phyloP scores from a whole-genome alignment of 179 eudicot species.

The Camellia oleifera region DNA sequence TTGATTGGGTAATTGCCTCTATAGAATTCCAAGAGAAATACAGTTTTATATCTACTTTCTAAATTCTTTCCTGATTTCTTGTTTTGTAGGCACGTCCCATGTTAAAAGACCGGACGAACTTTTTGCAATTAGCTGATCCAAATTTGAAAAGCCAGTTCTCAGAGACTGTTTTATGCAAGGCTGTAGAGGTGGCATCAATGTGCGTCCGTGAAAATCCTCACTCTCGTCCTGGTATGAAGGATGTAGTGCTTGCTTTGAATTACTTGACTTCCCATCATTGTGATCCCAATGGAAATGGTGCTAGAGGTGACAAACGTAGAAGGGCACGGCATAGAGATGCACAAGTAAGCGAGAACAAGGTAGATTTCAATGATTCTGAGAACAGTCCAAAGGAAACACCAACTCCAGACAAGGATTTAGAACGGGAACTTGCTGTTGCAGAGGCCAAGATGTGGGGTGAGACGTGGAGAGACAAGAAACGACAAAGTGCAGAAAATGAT shows the following conservation, averaged over 20 bases:
- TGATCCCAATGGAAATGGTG: constrained; percentile 11
- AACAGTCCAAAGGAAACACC: constrained; percentile 18
- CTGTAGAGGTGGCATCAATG: constrained; percentile 45
- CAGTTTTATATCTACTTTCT: not conserved
- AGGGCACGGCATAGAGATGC: constrained; percentile 2
- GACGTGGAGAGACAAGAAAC: constrained; percentile 46
- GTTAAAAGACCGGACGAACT: constrained; percentile 31
- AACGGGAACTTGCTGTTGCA: constrained; percentile 54
- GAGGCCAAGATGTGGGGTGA: constrained; percentile 79
- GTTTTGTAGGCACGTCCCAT: constrained; percentile 46
- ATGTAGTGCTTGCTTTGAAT: constrained; percentile 46
- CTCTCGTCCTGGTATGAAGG: constrained; percentile 40
- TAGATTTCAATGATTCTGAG: constrained; percentile 13
- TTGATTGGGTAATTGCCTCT: constrained; percentile 55
- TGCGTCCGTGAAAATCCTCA: constrained; percentile 44
- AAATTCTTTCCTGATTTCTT: not conserved
- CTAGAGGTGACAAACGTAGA: constrained; percentile 7
- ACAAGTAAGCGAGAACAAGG: not conserved
- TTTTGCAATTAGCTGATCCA: constrained; percentile 49
- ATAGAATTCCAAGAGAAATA: not conserved
- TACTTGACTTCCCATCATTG: constrained; percentile 37
- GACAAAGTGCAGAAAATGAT: constrained; percentile 16
- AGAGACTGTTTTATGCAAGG: constrained; percentile 27
- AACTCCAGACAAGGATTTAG: constrained; percentile 22
- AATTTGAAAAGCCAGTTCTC: constrained; percentile 45